Percentiles rank a stretch among this genome's conserved stretches.
Conservation (phyloP, 495 filamentous ascomycete genomes). For the Hyaloscypha finlandica region DNA sequence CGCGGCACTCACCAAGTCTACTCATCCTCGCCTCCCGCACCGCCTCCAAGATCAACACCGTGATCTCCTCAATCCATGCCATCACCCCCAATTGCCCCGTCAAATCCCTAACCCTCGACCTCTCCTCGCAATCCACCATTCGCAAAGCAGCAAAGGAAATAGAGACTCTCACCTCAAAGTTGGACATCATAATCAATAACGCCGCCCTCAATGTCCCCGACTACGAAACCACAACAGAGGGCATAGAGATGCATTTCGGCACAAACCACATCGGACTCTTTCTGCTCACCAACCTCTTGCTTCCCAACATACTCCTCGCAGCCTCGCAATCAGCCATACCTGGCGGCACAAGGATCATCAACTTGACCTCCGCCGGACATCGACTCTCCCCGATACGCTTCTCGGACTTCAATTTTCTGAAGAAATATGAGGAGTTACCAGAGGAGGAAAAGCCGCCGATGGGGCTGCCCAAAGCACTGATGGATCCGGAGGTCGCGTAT, state of each 20-base stretch:
- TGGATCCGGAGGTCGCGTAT: constrained; percentile 50
- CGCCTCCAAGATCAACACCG: constrained; percentile 24
- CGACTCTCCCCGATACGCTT: constrained; percentile 54
- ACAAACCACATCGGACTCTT: constrained; percentile 61
- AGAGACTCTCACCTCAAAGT: constrained; percentile 25
- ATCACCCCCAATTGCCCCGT: not conserved
- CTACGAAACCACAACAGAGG: constrained; percentile 17
- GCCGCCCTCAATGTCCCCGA: constrained; percentile 28
- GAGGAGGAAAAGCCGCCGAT: constrained; percentile 39
- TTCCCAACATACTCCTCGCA: constrained; percentile 23
- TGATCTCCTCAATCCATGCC: constrained; percentile 22
- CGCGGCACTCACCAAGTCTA: constrained; percentile 41
- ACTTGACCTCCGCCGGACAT: constrained; percentile 51
- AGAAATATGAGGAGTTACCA: constrained; percentile 39
- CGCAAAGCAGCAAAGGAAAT: constrained; percentile 37
- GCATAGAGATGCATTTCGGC: constrained; percentile 59
- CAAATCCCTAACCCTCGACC: constrained; percentile 7
- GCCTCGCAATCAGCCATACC: not conserved
- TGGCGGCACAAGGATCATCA: constrained; percentile 32
- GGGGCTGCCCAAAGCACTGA: constrained; percentile 38
- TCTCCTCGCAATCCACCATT: constrained; percentile 12
- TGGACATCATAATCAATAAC: constrained; percentile 38
- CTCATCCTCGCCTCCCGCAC: constrained; percentile 45
- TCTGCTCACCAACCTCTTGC: constrained; percentile 54
- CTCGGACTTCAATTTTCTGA: constrained; percentile 57